Evolutionary conservation across 2,329 filamentous ascomycete species (phyloP).

Genomic region (Ascochyta viciae-villosae): DNA sequence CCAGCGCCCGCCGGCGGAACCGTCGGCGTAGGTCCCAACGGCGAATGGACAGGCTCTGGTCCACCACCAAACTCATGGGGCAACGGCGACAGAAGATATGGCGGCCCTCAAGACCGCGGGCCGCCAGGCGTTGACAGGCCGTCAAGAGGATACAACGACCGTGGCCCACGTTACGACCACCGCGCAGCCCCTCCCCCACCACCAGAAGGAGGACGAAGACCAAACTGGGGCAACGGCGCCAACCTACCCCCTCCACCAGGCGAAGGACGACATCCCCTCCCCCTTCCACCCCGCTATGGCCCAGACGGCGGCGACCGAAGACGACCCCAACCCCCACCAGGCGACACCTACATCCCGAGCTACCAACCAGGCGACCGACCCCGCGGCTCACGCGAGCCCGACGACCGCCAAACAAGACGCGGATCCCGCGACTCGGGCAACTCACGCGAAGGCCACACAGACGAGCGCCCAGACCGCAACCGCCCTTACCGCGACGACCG

Average conservation of each 20-base stretch:
- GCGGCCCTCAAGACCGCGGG: constrained; percentile 48
- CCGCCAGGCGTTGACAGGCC: constrained; percentile 48
- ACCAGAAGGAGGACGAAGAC: constrained; percentile 42
- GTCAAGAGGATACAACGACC: constrained; percentile 39
- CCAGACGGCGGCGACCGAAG: constrained; percentile 31
- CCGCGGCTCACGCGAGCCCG: constrained; percentile 44
- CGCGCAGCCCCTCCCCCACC: constrained; percentile 40
- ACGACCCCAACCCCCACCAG: constrained; percentile 31
- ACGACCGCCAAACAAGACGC: constrained; percentile 39
- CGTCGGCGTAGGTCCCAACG: constrained; percentile 74
- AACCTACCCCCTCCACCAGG: constrained; percentile 46
- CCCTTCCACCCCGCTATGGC: constrained; percentile 44
- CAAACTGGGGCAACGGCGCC: constrained; percentile 42
- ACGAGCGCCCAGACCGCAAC: constrained; percentile 39
- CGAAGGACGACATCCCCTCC: constrained; percentile 46
- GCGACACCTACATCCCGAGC: constrained; percentile 56
- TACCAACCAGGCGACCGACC: constrained; percentile 45
- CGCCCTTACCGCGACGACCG: constrained; percentile 33
- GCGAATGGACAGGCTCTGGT: constrained; percentile 63
- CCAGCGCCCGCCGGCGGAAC: constrained; percentile 92
- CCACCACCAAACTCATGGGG: constrained; percentile 44
- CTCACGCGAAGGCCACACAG: constrained; percentile 41
- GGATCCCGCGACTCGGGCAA: constrained; percentile 46
- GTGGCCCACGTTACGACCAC: constrained; percentile 41
- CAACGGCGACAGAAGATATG: constrained; percentile 45